Evolutionary conservation across 371 early-diverging fungal species (phyloP).

Genomic region (Coemansia sp.): DNA sequence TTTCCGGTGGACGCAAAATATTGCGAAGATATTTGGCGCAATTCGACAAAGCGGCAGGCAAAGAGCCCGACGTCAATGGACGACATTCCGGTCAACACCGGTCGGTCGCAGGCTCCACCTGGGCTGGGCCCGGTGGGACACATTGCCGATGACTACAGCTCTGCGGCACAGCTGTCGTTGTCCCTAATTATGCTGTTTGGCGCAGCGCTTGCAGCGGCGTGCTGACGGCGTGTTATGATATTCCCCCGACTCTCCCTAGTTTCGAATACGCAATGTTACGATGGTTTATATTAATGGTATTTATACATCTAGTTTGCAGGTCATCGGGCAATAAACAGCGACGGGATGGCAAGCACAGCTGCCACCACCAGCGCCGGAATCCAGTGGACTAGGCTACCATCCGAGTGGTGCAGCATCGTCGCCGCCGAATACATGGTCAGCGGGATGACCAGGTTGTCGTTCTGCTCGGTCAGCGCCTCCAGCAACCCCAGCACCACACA

Average conservation of each 20-base stretch:
- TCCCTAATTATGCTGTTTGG: too few relatives aligned
- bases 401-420: neutral
- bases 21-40: constrained; percentile 45
- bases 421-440: constrained; percentile 60
- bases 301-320: neutral
- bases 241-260: too few relatives aligned
- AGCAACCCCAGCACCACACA: constrained; percentile 31
- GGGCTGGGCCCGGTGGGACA: constrained; percentile 18
- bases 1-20: constrained; percentile 31
- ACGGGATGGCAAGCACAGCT: neutral
- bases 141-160: neutral
- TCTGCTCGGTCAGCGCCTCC: constrained; percentile 58
- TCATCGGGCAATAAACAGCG: neutral
- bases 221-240: too few relatives aligned
- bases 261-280: too few relatives aligned
- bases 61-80: constrained; percentile 29
- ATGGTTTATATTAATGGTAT: neutral
- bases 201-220: too few relatives aligned
- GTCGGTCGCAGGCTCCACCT: constrained; percentile 23
- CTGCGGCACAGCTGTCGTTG: neutral
- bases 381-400: neutral
- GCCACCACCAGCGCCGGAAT: neutral
- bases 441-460: constrained; percentile 77
- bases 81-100: constrained; percentile 15
- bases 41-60: constrained; percentile 26